A percentile compares a stretch with the other conserved stretches of the same genome.
Evolutionary conservation across 768 basidiomycete species (phyloP).

Genomic region (Xerocomus spinulosus): DNA sequence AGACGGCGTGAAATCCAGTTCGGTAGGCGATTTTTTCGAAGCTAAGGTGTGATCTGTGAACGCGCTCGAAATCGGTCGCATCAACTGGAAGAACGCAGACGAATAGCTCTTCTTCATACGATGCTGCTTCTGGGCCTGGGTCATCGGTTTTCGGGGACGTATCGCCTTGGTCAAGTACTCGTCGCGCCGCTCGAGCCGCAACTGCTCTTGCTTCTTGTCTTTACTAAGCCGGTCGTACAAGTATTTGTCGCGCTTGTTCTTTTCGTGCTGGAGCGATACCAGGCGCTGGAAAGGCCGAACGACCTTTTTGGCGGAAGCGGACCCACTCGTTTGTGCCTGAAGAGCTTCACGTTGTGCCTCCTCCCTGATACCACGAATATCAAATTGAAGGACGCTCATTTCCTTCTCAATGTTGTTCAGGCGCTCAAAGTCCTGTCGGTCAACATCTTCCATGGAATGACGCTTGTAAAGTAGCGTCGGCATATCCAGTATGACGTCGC

Average conservation of each 20-base stretch:
- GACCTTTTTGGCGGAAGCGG: conserved; percentile 48
- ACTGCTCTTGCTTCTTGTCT: conserved; percentile 74
- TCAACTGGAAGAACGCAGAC: conserved; percentile 74
- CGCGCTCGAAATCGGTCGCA: conserved; percentile 86
- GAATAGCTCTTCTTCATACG: conserved; percentile 88
- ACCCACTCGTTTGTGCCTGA: conserved; percentile 39
- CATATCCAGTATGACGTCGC: conserved; percentile 56
- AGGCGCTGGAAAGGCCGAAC: conserved; percentile 64
- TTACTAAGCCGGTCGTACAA: conserved; percentile 64
- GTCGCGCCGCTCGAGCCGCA: conserved; percentile 66
- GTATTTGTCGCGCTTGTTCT: conserved; percentile 71
- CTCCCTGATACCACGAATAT: conserved; percentile 68
- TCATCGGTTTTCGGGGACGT: conserved; percentile 48
- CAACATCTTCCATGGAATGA: conserved; percentile 50
- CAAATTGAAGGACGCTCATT: conserved; percentile 56
- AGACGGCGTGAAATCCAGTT: conserved; percentile 70
- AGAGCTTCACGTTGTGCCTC: conserved; percentile 65
- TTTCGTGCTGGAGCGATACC: conserved; percentile 68
- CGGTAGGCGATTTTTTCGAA: conserved; percentile 57
- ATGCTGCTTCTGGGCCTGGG: conserved; percentile 63
- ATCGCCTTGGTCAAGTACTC: conserved; percentile 74
- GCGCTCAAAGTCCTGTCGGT: conserved; percentile 68
- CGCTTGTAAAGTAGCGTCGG: conserved; percentile 41
- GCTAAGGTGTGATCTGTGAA: conserved; percentile 58
- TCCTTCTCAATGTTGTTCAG: conserved; percentile 74